These are phyloP conservation scores for Digitaria exilis DNA, from an alignment of 202 grass and related monocot species.

Conservation along the genomic window DNA sequence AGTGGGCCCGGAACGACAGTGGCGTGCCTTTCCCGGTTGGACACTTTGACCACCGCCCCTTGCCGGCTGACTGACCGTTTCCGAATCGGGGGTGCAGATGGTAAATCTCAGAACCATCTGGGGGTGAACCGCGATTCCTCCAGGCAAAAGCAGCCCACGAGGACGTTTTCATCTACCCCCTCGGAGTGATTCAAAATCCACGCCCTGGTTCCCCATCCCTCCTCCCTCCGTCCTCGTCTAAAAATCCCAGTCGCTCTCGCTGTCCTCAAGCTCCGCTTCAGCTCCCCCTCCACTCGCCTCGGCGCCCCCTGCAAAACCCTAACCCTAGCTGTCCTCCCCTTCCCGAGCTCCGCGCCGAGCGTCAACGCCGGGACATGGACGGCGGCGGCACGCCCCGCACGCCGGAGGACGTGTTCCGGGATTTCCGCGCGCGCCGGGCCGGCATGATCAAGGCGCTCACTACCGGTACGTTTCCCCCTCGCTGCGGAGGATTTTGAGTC, in stretches of 20 bases:
- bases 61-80: background rate
- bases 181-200: slow-evolving; percentile 31
- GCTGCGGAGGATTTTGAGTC: background rate
- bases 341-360: background rate
- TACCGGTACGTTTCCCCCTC: slow-evolving; percentile 49
- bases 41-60: background rate
- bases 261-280: slow-evolving; percentile 24
- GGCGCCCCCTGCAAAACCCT: slow-evolving; percentile 49
- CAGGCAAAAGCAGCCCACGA: background rate
- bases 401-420: slow-evolving; percentile 95
- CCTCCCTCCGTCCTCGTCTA: background rate
- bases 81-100: background rate
- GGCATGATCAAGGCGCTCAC: slow-evolving; percentile 95
- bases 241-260: slow-evolving; percentile 40
- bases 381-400: slow-evolving; percentile 66
- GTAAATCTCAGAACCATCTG: background rate
- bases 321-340: slow-evolving; percentile 36
- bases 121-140: background rate
- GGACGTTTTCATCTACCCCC: background rate
- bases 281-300: background rate
- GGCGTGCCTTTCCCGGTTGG: background rate
- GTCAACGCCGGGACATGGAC: slow-evolving; percentile 34
- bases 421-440: slow-evolving; percentile 82
- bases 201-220: slow-evolving; percentile 21
- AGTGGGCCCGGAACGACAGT: background rate